Percentiles rank a stretch among this genome's conserved stretches.
Evolutionary conservation across 78 protist species (phyloP).

Genomic region (Cavenderia fasciculata): DNA sequence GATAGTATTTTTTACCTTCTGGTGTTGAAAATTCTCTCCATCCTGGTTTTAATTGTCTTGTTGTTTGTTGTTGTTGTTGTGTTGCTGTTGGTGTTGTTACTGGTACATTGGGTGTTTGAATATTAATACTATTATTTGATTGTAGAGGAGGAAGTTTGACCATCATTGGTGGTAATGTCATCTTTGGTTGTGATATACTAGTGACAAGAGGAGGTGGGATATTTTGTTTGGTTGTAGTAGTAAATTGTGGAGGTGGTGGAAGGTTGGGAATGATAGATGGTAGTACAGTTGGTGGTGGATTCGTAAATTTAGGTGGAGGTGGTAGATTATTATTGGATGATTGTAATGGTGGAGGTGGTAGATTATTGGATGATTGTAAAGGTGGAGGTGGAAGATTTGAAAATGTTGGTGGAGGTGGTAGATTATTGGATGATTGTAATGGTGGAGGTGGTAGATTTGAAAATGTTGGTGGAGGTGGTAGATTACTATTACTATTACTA

Average conservation of each 20-base stretch:
- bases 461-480: conserved; percentile 31
- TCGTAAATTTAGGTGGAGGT: conserved; percentile 7
- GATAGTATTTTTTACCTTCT: conserved; percentile 55
- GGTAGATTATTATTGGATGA: neutral
- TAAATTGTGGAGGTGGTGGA: conserved; percentile 40
- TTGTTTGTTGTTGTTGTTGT: neutral
- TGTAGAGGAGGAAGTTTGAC: too few species aligned
- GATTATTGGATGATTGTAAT: neutral
- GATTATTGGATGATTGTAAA: neutral
- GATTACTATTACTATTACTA: too few species aligned
- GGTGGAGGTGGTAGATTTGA: conserved; percentile 10
- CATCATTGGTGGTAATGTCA: too few species aligned
- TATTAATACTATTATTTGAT: neutral
- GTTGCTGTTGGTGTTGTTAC: neutral
- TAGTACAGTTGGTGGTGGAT: neutral
- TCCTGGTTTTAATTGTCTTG: conserved; percentile 18
- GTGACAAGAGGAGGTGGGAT: too few species aligned
- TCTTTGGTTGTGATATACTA: too few species aligned
- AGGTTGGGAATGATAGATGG: neutral
- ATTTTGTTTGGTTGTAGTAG: neutral
- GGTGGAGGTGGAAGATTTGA: neutral
- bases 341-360: neutral
- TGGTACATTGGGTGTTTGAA: neutral
- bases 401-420: conserved; percentile 23
- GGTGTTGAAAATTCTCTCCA: conserved; percentile 32